These are phyloP conservation scores for Neonectria sp. DNA, from an alignment of 2,329 filamentous ascomycete genomes.

Conservation along the genomic window DNA sequence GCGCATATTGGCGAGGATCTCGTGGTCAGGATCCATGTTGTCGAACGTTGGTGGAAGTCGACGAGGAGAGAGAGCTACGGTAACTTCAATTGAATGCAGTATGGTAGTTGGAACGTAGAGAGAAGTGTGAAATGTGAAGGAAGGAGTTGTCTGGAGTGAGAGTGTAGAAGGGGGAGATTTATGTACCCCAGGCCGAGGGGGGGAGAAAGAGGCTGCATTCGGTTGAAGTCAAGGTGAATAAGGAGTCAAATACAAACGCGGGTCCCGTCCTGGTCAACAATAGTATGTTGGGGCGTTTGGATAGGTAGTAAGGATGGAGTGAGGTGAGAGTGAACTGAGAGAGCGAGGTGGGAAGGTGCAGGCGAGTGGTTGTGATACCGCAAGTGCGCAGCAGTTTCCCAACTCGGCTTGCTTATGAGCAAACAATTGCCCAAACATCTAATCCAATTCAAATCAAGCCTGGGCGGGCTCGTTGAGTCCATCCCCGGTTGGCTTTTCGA, in stretches of 20 bases:
- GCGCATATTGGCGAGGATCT: slow-evolving; percentile 40
- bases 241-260: neutral
- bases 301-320: neutral
- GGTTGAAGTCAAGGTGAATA: neutral
- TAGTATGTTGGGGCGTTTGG: neutral
- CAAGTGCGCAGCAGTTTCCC: neutral
- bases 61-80: neutral
- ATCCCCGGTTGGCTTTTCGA: neutral
- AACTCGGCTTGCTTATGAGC: neutral
- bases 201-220: neutral
- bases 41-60: neutral
- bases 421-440: neutral
- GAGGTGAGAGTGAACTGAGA: neutral
- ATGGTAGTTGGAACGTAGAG: neutral
- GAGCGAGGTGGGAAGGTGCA: neutral
- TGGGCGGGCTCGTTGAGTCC: neutral
- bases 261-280: neutral
- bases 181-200: neutral
- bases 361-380: neutral
- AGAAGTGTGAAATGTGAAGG: neutral
- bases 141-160: neutral
- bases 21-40: slow-evolving; percentile 39
- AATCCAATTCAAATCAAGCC: neutral
- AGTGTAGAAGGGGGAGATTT: neutral
- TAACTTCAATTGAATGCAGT: neutral